phyloP scores from a whole-genome alignment of 257 asterid genomes.

The Forsythia viridissima region DNA sequence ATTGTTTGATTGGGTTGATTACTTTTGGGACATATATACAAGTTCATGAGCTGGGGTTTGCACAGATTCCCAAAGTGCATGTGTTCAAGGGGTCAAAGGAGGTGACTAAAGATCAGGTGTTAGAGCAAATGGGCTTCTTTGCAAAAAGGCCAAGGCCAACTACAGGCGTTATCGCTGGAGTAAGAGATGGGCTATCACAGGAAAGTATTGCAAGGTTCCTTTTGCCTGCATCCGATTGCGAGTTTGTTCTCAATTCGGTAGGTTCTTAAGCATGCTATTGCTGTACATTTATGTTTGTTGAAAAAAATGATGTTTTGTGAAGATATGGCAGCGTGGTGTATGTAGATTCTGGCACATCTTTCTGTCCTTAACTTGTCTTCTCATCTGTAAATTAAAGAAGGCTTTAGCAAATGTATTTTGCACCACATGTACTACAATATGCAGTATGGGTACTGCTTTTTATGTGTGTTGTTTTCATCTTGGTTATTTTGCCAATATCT shows the following conservation, averaged over 20 bases:
- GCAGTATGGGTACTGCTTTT: neutral
- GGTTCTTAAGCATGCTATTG: constrained; percentile 30
- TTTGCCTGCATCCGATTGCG: constrained; percentile 97
- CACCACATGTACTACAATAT: neutral
- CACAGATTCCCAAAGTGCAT: constrained; percentile 87
- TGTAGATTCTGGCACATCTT: neutral
- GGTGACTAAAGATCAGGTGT: constrained; percentile 79
- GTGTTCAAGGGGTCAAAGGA: constrained; percentile 97
- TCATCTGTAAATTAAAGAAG: constrained; percentile 12
- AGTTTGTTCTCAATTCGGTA: constrained; percentile 91
- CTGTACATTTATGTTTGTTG: neutral
- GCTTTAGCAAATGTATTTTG: neutral
- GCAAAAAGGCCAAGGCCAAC: constrained; percentile 74
- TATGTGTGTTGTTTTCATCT: neutral
- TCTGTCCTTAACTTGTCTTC: constrained; percentile 7
- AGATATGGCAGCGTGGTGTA: constrained; percentile 6
- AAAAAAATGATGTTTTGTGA: constrained; percentile 7
- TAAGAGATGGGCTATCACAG: constrained; percentile 83
- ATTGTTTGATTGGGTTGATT: constrained; percentile 88
- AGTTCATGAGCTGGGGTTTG: constrained; percentile 92
- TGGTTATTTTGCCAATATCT: neutral
- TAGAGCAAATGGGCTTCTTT: constrained; percentile 98
- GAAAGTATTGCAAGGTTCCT: constrained; percentile 93
- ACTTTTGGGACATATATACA: constrained; percentile 92
- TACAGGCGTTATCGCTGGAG: constrained; percentile 92